Evolutionary conservation across 202 grass and related monocot genomes (phyloP), one percentile per base, ranked within the genome.

Genomic region (Dendrocalamus latiflorus): DNA sequence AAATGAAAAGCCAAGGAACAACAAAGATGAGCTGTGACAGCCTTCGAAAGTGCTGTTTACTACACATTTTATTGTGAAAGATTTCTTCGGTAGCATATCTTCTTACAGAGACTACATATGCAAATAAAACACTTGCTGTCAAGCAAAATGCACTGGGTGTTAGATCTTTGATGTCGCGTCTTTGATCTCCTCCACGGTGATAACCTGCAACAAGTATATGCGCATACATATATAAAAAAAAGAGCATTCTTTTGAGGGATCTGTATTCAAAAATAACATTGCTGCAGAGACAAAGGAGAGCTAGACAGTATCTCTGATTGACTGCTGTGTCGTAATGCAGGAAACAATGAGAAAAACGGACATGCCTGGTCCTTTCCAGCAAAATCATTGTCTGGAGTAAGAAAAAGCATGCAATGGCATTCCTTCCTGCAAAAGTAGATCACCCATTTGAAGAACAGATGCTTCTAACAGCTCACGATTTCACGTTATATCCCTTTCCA

Each of bases 371-470:
- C 95, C n/a, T 88, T 14, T 41, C 95, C 92, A 70, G 95, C 92
- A 76, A 98, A 98, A 82, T 98, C 92, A 74, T 95, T 98, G 33
- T 95, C 95, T 0, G 90, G 90, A 15, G 95, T 98, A 80, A 98
- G 95, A 67, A 98, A 98, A 74, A 98, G 92, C 95, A 98, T 98
- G 78, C 39, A 42, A 42, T 42, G 39, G 8, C 39, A 42, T 42
- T 42, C 39, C 39, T 42, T 42, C 39, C 39, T 42, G 39, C 39
- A 42, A 42, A 42, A 42, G 8, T 10, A 42, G 39, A 42, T 42
- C 1, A 9, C 39, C 39, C 39, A 42, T 42, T 2, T 42, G 39
- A 42, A 42, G n/a, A n/a, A 42, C 9, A 42, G 39, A 9, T 42
- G 39, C 39, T 42, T 42, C 8, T 2, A 42, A 42, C 0, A 42